Percentiles rank a stretch among this genome's conserved stretches.
Evolutionary conservation across 2,329 filamentous ascomycete genomes (phyloP).

Genomic region (Colletotrichum sp.): DNA sequence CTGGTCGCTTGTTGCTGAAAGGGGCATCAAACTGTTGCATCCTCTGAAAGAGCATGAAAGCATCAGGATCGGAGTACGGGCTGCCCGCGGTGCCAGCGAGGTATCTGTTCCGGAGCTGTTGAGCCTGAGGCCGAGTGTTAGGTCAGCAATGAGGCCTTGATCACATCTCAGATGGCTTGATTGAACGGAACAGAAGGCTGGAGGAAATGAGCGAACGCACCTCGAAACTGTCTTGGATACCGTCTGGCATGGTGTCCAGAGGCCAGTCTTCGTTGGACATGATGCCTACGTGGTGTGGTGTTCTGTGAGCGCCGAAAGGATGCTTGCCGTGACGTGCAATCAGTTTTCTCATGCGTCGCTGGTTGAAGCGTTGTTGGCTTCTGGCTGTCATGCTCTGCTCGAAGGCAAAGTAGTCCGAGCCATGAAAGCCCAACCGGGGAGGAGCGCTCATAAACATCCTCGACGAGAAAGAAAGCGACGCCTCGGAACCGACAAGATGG

Average conservation of each 20-base stretch:
- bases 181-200: background rate
- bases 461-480: background rate
- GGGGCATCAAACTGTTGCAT: slow-evolving; percentile 3
- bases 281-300: background rate
- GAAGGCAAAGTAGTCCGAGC: slow-evolving; percentile 18
- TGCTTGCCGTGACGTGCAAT: slow-evolving; percentile 6
- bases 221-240: slow-evolving; percentile 21
- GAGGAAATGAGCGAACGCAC: slow-evolving; percentile 2
- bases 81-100: slow-evolving; percentile 21
- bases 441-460: slow-evolving; percentile 21
- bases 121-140: background rate
- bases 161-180: slow-evolving; percentile 12
- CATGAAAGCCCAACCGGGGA: slow-evolving; percentile 12
- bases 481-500: background rate
- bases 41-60: slow-evolving; percentile 5
- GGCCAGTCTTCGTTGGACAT: slow-evolving; percentile 13
- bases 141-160: background rate
- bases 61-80: slow-evolving; percentile 15
- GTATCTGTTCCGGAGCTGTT: slow-evolving; percentile 21
- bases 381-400: slow-evolving; percentile 7
- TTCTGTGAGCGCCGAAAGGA: background rate
- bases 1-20: slow-evolving; percentile 3
- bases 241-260: background rate
- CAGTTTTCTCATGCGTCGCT: slow-evolving; percentile 6
- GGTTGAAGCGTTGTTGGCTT: slow-evolving; percentile 3